Evolutionary conservation across 1,284 basidiomycete species (phyloP).

Genomic region (Phylloporus sp.): DNA sequence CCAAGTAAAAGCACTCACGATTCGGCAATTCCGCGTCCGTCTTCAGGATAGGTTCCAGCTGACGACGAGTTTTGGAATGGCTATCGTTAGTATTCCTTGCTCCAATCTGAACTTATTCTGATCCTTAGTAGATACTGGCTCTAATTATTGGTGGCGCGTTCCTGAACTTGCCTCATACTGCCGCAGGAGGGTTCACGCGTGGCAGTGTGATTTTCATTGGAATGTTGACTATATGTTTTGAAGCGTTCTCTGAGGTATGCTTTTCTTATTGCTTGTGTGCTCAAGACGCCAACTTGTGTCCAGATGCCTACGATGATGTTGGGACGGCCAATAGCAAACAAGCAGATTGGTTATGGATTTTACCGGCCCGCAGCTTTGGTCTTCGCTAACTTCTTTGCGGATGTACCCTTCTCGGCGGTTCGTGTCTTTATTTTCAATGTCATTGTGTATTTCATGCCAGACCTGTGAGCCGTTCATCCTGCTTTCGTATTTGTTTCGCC

Average conservation of each 20-base stretch:
- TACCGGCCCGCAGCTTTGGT: conserved; percentile 80
- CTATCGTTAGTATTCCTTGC: conserved; percentile 45
- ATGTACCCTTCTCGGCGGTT: conserved; percentile 74
- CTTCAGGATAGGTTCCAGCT: conserved; percentile 87
- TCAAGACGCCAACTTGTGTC: neutral
- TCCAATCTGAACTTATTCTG: neutral
- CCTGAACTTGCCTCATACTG: conserved; percentile 71
- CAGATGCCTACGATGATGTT: conserved; percentile 72
- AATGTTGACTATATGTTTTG: conserved; percentile 74
- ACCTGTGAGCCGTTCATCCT: conserved; percentile 41
- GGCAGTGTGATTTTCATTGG: conserved; percentile 83
- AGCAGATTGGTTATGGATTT: conserved; percentile 80
- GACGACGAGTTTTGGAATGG: conserved; percentile 67
- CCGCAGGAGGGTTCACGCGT: conserved; percentile 85
- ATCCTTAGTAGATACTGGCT: conserved; percentile 47
- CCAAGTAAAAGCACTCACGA: conserved; percentile 75
- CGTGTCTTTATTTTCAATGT: conserved; percentile 69
- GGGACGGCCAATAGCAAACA: conserved; percentile 75
- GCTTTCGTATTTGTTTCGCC: neutral
- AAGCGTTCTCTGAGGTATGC: conserved; percentile 75
- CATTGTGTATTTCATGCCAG: conserved; percentile 78
- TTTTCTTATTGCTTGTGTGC: conserved; percentile 10
- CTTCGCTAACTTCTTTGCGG: conserved; percentile 75
- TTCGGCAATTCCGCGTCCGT: conserved; percentile 76
- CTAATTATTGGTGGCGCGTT: conserved; percentile 81